Conservation (phyloP, 1,284 basidiomycete genomes). For the Tremellales sp. region DNA sequence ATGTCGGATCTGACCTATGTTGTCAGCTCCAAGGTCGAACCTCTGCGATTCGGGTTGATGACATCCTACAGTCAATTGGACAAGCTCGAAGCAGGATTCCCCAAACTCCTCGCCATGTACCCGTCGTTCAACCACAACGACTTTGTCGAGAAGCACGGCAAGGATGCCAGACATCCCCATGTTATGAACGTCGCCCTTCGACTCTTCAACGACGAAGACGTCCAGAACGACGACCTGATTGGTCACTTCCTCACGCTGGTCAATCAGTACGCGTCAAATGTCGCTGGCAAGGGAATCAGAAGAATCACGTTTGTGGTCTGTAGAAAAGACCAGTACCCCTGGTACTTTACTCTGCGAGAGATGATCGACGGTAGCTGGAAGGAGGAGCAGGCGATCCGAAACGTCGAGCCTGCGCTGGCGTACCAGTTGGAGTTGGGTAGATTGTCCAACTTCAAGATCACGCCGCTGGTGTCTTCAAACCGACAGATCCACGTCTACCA, state of each 20-base stretch:
- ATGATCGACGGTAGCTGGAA: conserved; percentile 69
- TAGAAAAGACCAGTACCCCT: conserved; percentile 84
- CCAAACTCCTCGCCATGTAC: conserved; percentile 59
- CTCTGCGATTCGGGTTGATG: conserved; percentile 80
- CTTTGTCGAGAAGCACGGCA: conserved; percentile 68
- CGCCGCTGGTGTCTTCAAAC: conserved; percentile 87
- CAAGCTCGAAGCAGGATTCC: conserved; percentile 69
- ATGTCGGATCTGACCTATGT: conserved; percentile 91
- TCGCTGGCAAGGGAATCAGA: conserved; percentile 75
- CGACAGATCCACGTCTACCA: conserved; percentile 97
- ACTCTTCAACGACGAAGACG: conserved; percentile 70
- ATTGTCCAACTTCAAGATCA: conserved; percentile 94
- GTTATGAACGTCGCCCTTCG: conserved; percentile 91
- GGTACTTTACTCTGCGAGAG: conserved; percentile 84
- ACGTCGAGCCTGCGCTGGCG: conserved; percentile 96
- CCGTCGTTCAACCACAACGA: conserved; percentile 64
- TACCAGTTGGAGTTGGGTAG: conserved; percentile 97
- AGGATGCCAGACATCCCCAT: conserved; percentile 71
- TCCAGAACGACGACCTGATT: conserved; percentile 74
- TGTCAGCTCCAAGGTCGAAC: conserved; percentile 76
- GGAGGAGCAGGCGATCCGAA: conserved; percentile 94
- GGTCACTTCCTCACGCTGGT: conserved; percentile 68
- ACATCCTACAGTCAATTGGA: conserved; percentile 78
- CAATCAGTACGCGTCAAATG: conserved; percentile 64
- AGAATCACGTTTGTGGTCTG: conserved; percentile 91